phyloP scores from a whole-genome alignment of 352 stramenopile species.

The Pythium oligandrum region DNA sequence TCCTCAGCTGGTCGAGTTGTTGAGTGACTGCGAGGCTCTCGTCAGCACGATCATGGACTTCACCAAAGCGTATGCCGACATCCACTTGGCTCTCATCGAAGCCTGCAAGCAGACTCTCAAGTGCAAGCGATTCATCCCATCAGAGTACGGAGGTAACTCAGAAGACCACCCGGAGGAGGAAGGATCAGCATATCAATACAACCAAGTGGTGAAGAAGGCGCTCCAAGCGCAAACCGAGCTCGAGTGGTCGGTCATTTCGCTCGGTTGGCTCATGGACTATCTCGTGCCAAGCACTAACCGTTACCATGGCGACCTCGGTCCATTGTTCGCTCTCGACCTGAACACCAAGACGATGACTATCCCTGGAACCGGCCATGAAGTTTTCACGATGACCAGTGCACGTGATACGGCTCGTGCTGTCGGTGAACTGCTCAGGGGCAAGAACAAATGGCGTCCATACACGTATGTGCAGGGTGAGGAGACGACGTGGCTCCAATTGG shows the following conservation, averaged over 20 bases:
- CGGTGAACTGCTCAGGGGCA: too few species aligned
- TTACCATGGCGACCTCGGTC: slow-evolving; percentile 17
- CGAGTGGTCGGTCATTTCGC: slow-evolving; percentile 30
- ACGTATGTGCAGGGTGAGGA: slow-evolving; percentile 29
- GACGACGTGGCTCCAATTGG: slow-evolving; percentile 30
- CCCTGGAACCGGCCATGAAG: slow-evolving; percentile 24
- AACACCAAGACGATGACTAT: slow-evolving; percentile 27
- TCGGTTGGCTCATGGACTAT: slow-evolving; percentile 29
- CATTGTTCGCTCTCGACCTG: slow-evolving; percentile 18
- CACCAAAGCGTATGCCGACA: slow-evolving; percentile 5
- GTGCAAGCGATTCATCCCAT: slow-evolving; percentile 44
- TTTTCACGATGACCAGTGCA: slow-evolving; percentile 19
- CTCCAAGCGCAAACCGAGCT: slow-evolving; percentile 23
- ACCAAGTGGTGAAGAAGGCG: slow-evolving; percentile 12
- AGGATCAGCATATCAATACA: slow-evolving; percentile 12
- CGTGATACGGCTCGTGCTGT: slow-evolving; percentile 21
- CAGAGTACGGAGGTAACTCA: slow-evolving; percentile 28
- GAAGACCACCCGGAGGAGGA: slow-evolving; percentile 22
- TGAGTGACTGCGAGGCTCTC: slow-evolving; percentile 30
- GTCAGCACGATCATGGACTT: slow-evolving; percentile 19
- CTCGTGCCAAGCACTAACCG: slow-evolving; percentile 25
- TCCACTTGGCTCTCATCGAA: slow-evolving; percentile 25
- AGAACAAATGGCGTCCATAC: slow-evolving; percentile 25
- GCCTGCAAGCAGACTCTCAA: slow-evolving; percentile 27
- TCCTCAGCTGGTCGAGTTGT: slow-evolving; percentile 10